These are phyloP conservation scores for Dipteronia sinensis DNA, from an alignment of 345 rosid species.

Conservation along the genomic window DNA sequence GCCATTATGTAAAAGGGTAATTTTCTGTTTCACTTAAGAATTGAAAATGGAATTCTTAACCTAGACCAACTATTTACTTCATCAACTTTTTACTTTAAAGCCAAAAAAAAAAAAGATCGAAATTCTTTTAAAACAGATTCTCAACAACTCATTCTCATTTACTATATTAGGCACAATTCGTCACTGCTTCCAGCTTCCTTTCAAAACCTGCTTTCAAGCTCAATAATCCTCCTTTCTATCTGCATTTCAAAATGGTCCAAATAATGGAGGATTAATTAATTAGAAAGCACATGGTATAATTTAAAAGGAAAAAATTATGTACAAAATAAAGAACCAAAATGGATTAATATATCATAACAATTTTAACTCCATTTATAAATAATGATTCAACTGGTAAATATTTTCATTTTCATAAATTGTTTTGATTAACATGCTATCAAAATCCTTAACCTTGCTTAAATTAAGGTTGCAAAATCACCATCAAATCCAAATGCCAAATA, in stretches of 20 bases:
- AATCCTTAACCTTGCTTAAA: background rate
- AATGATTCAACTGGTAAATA: background rate
- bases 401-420: background rate
- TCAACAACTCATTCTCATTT: background rate
- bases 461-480: background rate
- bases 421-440: background rate
- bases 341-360: background rate
- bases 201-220: constrained; percentile 22
- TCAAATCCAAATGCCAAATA: background rate
- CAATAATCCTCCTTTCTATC: constrained; percentile 33
- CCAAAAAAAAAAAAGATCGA: background rate
- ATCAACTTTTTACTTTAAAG: background rate
- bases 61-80: background rate
- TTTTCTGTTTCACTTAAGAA: background rate
- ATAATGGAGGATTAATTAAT: background rate
- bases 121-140: background rate
- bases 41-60: background rate
- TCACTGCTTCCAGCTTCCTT: background rate
- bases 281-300: background rate
- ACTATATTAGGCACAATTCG: constrained; percentile 4
- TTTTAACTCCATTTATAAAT: background rate
- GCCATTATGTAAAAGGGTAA: constrained; percentile 32
- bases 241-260: constrained; percentile 19
- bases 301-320: background rate
- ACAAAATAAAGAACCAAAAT: background rate